Base-by-base conservation (phyloP, 257 asterid species). In the Ballota nigra region DNA sequence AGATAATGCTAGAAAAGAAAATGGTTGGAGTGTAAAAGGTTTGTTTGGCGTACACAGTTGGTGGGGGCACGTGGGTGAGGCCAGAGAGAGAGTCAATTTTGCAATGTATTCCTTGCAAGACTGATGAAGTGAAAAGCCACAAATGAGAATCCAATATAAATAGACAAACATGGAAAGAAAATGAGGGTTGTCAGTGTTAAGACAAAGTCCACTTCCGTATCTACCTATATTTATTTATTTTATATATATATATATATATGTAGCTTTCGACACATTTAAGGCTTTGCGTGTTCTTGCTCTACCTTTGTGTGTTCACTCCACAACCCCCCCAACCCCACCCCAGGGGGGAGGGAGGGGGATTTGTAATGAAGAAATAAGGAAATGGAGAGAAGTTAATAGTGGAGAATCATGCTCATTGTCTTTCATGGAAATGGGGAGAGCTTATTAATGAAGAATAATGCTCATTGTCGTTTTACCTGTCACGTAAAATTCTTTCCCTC, bases 261-360 rank as follows among this genome's bases (percentile, higher is more conserved):
- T 12, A 66, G 70, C 83, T 86, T 75, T 85, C 87, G 83, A 82
- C 87, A 81, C 84, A 89, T 83, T 89, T 80, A 89, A 80, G 89
- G 91, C 91, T 83, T 89, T 89, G 96, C 96, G 96, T 89, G 96
- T 81, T 77, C 57, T 70, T 69, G 55, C 72, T 47, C 60, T 38
- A 20, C 28, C 69, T 64, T 71, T 71, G 61, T 71, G 61, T 66
- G 57, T 70, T 73, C 59, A 18, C 57, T 12, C 78, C 31, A 63
- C 73, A 38, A 3, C 18, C 34, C 22, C 6, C 1, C 43, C 71
- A 12, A 8, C 73, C 31, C 13, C 63, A 52, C 18, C 15, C 28
- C n/a, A 8, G 22, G 33, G 1, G 61, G 4, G 61, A 23, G 62
- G 4, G 18, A 4, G 33, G 4, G 2, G 16, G 2, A 0, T 3